Evolutionary conservation across 495 filamentous ascomycete genomes (phyloP).

Genomic region (Durotheca rogersii): DNA sequence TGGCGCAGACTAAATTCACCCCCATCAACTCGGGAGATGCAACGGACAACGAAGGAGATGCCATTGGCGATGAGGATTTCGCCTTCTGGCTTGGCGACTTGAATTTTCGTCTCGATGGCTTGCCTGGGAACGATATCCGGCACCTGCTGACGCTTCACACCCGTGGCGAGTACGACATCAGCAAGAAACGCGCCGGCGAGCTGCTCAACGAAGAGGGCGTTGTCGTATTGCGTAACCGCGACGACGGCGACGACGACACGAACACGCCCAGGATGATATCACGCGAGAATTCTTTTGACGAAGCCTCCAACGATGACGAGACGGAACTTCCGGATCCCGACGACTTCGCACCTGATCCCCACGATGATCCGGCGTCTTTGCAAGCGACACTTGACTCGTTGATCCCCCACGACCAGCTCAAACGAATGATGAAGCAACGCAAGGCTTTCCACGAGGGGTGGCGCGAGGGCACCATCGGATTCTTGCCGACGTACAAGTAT

Average conservation of each 20-base stretch:
- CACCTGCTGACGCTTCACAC: constrained; percentile 81
- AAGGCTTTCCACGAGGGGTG: constrained; percentile 89
- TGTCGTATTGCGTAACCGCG: constrained; percentile 41
- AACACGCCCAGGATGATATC: constrained; percentile 35
- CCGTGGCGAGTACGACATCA: constrained; percentile 68
- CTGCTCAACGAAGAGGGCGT: constrained; percentile 46
- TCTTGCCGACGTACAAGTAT: constrained; percentile 94
- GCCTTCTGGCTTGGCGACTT: constrained; percentile 96
- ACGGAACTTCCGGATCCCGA: constrained; percentile 53
- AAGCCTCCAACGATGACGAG: constrained; percentile 41
- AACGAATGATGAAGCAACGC: constrained; percentile 65
- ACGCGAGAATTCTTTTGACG: constrained; percentile 34
- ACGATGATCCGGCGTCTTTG: constrained; percentile 58
- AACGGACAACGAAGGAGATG: constrained; percentile 56
- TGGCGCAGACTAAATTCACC: constrained; percentile 69
- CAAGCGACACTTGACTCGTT: constrained; percentile 84
- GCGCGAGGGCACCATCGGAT: constrained; percentile 83
- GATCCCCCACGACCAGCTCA: constrained; percentile 87
- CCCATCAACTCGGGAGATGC: constrained; percentile 62
- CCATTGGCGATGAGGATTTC: constrained; percentile 89
- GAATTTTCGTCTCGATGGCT: constrained; percentile 87
- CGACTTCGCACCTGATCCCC: constrained; percentile 54
- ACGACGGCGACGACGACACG: constrained; percentile 39
- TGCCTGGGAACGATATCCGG: constrained; percentile 88
- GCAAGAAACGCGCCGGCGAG: constrained; percentile 38